These are phyloP conservation scores for Cercospora sojina DNA, from an alignment of 2,329 filamentous ascomycete species.

Conservation along the genomic window DNA sequence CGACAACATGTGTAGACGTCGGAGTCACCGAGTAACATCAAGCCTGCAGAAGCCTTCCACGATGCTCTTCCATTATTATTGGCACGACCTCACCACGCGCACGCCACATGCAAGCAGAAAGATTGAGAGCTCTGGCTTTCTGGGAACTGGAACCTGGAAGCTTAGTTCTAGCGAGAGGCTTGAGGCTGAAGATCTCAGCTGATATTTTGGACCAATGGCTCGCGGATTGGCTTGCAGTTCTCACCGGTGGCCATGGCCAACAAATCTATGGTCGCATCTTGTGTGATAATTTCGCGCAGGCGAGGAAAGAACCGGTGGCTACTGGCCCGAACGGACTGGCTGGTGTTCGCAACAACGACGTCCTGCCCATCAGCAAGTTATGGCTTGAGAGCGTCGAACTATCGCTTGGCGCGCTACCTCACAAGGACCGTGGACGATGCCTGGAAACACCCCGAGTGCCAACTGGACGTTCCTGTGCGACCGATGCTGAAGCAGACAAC, in stretches of 20 bases:
- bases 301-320: too few relatives aligned
- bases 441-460: too few relatives aligned
- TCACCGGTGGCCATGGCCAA: not conserved
- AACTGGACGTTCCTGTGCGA: too few relatives aligned
- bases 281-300: not conserved
- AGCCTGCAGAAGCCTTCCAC: not conserved
- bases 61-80: not conserved
- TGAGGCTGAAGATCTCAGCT: not conserved
- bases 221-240: not conserved
- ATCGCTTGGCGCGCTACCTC: too few relatives aligned
- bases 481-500: too few relatives aligned
- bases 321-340: too few relatives aligned
- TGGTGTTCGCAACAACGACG: too few relatives aligned
- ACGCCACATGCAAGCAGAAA: not conserved
- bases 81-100: not conserved
- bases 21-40: constrained; percentile 1
- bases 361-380: too few relatives aligned
- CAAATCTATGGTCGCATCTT: too few relatives aligned
- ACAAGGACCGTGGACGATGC: too few relatives aligned
- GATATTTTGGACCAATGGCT: not conserved
- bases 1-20: not conserved
- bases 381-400: too few relatives aligned
- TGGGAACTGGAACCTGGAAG: not conserved
- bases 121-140: not conserved
- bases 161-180: not conserved